Conservation (phyloP, 169 alveolate genomes). For the Babesia ovis region DNA sequence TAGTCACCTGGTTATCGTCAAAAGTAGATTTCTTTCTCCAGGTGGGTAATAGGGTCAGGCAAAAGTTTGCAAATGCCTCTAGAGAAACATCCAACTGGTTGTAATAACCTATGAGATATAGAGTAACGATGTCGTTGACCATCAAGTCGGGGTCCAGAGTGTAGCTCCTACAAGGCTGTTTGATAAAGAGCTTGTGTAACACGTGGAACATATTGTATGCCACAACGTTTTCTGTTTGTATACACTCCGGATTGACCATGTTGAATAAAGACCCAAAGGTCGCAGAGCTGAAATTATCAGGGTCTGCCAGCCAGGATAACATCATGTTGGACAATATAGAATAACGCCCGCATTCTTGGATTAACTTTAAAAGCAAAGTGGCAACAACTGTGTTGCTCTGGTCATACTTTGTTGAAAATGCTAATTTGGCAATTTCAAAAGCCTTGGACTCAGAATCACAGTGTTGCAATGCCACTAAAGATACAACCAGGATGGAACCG, state of each 20-base stretch:
- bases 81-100: not conserved
- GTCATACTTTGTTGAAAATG: no score
- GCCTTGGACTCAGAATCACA: not conserved
- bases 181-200: not conserved
- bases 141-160: not conserved
- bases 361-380: no score
- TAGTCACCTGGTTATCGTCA: no score
- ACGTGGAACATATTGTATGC: conserved; percentile 6
- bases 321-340: not conserved
- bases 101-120: conserved; percentile 23
- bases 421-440: not conserved
- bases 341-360: no score
- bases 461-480: conserved; percentile 19
- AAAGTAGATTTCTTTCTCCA: no score
- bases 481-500: not conserved
- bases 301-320: conserved; percentile 26
- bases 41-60: not conserved
- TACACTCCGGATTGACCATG: not conserved
- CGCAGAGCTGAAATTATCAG: not conserved
- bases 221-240: not conserved
- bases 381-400: no score
- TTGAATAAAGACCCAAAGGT: not conserved
- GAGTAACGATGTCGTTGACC: conserved; percentile 24
- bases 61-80: not conserved
- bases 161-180: not conserved